Evolutionary conservation across 2,329 filamentous ascomycete genomes (phyloP), one percentile per base, ranked within the genome.

Genomic region (Sporothrix euskadiensis): DNA sequence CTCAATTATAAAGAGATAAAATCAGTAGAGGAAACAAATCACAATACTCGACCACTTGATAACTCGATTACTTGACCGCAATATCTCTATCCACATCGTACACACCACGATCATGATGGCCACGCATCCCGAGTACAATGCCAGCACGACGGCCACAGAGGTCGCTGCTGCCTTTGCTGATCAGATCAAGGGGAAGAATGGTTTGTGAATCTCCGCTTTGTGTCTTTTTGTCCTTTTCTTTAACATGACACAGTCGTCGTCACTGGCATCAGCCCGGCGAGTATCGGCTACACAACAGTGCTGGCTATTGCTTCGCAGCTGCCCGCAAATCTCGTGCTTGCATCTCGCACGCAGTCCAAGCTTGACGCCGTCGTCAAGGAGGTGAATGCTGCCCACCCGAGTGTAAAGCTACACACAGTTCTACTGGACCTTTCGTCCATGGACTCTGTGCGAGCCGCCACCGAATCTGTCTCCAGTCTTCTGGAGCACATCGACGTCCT

Each of bases 231-330:
- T 32, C 3, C 2, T 7, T 8, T 22, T 41, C 2, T 3, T 35
- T 65, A 41, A 63, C 54, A 26, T 30, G 12, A 22, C 9, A 22
- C 14, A 74, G 74, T 77, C 3, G 74, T 78, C 2, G 47, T 78
- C 16, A 85, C 84, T 0, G 84, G 84, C 5, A 78, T 85, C 73
- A 81, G 82, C 10, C 83, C 83, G 2, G 78, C 79, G 9, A 81
- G 84, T 49, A 82, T 85, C 12, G 84, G 84, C 12, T 80, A 80
- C 49, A 78, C 81, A 0, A 84, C 83, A 0, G 83, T 81, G 3
- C 72, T 82, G 12, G 82, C 83, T 22, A 82, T 87, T 56, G 84
- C 84, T 3, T 82, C 84, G 0, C 84, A 86, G 69, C 77, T 77
- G 3, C 84, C 85, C 0, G 78, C 77, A 0, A 78, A 79, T 22